Percentiles rank a stretch among this genome's conserved stretches.
Evolutionary conservation across 257 asterid species (phyloP).

Genomic region (Henckelia pumila): DNA sequence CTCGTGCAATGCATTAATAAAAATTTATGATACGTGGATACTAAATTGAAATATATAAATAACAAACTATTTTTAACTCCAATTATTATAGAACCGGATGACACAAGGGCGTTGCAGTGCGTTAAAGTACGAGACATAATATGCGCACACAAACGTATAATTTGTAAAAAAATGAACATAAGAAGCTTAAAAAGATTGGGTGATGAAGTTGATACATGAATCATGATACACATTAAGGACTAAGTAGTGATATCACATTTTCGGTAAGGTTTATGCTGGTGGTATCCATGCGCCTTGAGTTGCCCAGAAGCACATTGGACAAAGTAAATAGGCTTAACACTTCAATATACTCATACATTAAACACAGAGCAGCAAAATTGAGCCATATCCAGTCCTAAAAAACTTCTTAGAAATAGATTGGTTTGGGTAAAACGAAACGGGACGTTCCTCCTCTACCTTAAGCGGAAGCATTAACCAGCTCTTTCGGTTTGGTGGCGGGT

Average conservation of each 20-base stretch:
- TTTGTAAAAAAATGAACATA: no score
- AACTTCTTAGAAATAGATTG: no score
- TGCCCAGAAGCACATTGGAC: neutral
- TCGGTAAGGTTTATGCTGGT: neutral
- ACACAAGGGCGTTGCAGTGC: no score
- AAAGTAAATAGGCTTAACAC: neutral
- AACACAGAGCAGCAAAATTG: neutral
- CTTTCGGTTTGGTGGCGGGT: conserved; percentile 28
- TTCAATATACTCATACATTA: neutral
- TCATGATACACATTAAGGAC: neutral
- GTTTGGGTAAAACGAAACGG: neutral
- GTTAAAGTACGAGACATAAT: no score
- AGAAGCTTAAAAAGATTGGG: neutral
- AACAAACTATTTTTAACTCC: no score
- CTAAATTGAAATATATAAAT: no score
- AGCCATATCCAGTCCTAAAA: neutral
- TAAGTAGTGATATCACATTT: neutral
- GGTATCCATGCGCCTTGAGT: no score
- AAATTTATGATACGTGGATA: no score
- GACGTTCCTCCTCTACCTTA: conserved; percentile 19
- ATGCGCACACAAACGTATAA: no score
- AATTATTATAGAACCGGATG: no score
- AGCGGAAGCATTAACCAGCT: conserved; percentile 40
- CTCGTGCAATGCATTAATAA: no score
- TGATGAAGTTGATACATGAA: neutral